Conservation (phyloP, 2,329 filamentous ascomycete species). For the Penicillium concentricum region DNA sequence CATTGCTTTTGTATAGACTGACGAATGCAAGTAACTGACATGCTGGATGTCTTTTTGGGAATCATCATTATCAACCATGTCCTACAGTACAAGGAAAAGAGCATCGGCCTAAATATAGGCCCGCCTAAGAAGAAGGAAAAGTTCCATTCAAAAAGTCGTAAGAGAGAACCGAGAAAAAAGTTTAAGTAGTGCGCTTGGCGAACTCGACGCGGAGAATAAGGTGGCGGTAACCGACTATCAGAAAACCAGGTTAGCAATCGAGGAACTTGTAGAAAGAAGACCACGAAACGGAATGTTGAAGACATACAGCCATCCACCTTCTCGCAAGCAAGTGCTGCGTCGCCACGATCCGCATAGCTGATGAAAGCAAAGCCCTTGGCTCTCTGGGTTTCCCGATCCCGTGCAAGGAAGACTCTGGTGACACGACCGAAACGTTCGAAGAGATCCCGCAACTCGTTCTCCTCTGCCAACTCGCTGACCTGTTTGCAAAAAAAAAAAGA, state of each 20-base stretch:
- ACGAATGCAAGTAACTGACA: conserved; percentile 34
- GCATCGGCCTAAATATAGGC: conserved; percentile 30
- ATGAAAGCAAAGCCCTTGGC: conserved; percentile 99
- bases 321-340: conserved; percentile 88
- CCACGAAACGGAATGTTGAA: neutral
- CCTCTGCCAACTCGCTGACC: conserved; percentile 97
- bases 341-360: conserved; percentile 85
- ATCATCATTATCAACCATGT: conserved; percentile 40
- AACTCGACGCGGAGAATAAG: conserved; percentile 55
- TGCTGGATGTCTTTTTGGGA: conserved; percentile 31
- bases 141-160: conserved; percentile 31
- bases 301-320: conserved; percentile 91
- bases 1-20: conserved; percentile 31
- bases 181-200: conserved; percentile 48
- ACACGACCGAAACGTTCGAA: conserved; percentile 97
- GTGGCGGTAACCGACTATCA: conserved; percentile 51
- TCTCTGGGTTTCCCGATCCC: conserved; percentile 92
- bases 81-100: conserved; percentile 39
- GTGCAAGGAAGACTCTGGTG: conserved; percentile 94
- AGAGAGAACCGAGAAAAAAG: conserved; percentile 26
- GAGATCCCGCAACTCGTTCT: conserved; percentile 92
- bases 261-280: neutral
- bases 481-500: conserved; percentile 39
- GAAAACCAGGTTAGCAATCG: conserved; percentile 25
- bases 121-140: conserved; percentile 32